These are phyloP conservation scores for Cryptosporidium canis DNA, from an alignment of 169 alveolate genomes.

Conservation along the genomic window DNA sequence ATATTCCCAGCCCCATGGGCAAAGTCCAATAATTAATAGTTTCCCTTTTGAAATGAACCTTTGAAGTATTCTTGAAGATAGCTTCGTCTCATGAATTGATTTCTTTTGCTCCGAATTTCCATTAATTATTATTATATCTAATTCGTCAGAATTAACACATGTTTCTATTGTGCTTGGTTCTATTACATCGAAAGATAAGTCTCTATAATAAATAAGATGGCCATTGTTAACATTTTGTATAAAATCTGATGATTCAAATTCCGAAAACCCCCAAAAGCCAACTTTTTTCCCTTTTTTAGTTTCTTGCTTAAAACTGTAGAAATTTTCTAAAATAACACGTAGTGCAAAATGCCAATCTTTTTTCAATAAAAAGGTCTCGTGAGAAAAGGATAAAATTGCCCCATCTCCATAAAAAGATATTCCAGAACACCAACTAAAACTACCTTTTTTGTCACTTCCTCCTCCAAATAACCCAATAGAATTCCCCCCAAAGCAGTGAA, in stretches of 20 bases:
- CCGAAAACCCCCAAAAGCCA: constrained; percentile 43
- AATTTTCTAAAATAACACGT: not conserved
- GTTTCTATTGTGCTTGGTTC: not conserved
- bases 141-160: not conserved
- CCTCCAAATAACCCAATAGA: constrained; percentile 20
- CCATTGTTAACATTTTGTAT: not conserved
- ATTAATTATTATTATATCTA: constrained; percentile 25
- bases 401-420: constrained; percentile 42
- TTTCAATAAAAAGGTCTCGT: constrained; percentile 31
- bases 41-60: constrained; percentile 8
- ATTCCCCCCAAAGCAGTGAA: constrained; percentile 46
- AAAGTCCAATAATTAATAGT: constrained; percentile 22
- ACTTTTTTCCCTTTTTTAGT: not conserved
- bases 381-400: constrained; percentile 38
- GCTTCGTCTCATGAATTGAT: not conserved
- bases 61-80: not conserved
- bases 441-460: not conserved
- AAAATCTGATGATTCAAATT: not conserved
- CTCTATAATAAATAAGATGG: not conserved
- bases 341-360: constrained; percentile 4
- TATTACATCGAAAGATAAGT: not conserved
- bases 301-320: not conserved
- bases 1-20: constrained; percentile 73
- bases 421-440: constrained; percentile 50
- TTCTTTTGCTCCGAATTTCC: constrained; percentile 16